Evolutionary conservation across 2,329 filamentous ascomycete species (phyloP).

Genomic region (Alternaria sp.): DNA sequence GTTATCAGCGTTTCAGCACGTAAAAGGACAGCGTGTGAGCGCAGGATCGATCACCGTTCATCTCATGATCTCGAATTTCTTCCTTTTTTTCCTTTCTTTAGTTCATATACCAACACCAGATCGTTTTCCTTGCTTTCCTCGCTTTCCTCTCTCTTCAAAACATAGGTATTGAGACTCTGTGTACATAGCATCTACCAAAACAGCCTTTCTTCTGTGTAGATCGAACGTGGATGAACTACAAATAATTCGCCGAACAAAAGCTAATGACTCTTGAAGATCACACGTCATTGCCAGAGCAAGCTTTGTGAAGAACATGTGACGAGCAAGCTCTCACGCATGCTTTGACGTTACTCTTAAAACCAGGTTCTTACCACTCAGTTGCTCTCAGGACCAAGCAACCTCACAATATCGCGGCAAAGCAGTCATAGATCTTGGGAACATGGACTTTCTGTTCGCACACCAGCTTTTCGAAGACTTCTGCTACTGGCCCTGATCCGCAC

Average conservation of each 20-base stretch:
- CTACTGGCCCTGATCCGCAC: background rate
- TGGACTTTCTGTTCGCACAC: background rate
- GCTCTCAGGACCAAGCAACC: background rate
- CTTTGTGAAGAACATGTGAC: background rate
- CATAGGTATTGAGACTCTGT: background rate
- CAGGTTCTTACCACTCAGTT: background rate
- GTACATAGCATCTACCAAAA: constrained; percentile 2
- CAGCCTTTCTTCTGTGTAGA: background rate
- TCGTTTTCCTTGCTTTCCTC: background rate
- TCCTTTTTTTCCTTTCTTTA: background rate
- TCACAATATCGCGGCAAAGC: background rate
- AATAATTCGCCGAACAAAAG: background rate
- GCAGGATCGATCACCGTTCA: constrained; percentile 5
- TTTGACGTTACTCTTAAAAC: background rate
- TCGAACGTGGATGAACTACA: background rate
- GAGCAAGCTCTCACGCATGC: background rate
- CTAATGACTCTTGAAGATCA: background rate
- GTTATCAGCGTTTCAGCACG: constrained; percentile 1
- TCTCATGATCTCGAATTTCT: constrained; percentile 3
- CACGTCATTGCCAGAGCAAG: background rate
- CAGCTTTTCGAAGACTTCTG: background rate
- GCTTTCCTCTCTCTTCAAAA: background rate
- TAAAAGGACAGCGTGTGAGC: constrained; percentile 1
- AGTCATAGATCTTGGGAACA: background rate
- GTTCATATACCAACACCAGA: constrained; percentile 9